Conservation (phyloP, 2,329 filamentous ascomycete genomes). For the Westerdykella sp. region DNA sequence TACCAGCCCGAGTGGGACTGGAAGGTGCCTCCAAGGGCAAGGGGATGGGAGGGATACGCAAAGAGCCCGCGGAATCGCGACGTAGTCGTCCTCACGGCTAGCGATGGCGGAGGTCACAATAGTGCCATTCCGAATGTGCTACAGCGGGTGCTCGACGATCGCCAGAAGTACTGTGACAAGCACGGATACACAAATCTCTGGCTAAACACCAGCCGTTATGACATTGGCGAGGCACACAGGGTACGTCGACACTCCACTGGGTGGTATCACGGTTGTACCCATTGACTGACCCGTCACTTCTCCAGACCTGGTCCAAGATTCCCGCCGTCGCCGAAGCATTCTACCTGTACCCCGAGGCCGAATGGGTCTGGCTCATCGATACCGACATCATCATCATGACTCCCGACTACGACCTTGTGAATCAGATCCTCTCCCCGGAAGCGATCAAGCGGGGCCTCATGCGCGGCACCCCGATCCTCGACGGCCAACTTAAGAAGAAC, state of each 20-base stretch:
- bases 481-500: constrained; percentile 22
- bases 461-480: constrained; percentile 22
- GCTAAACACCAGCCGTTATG: constrained; percentile 38
- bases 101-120: constrained; percentile 39
- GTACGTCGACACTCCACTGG: constrained; percentile 11
- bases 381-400: constrained; percentile 40
- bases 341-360: constrained; percentile 31
- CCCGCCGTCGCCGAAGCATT: constrained; percentile 38
- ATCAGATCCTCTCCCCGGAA: constrained; percentile 29
- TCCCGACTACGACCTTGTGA: constrained; percentile 27
- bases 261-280: background rate
- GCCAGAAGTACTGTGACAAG: constrained; percentile 31
- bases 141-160: constrained; percentile 29
- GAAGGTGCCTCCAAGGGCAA: constrained; percentile 20
- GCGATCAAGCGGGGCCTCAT: constrained; percentile 25
- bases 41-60: constrained; percentile 24
- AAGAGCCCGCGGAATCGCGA: constrained; percentile 30
- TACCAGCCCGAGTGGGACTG: constrained; percentile 28
- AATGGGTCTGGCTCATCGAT: constrained; percentile 41
- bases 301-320: constrained; percentile 38
- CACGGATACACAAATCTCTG: constrained; percentile 38
- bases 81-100: constrained; percentile 37
- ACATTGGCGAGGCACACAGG: constrained; percentile 32
- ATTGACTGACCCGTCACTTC: background rate
- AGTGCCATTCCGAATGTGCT: constrained; percentile 36